phyloP scores from a whole-genome alignment of 441 rosid genomes.

The Corymbia citriodora region DNA sequence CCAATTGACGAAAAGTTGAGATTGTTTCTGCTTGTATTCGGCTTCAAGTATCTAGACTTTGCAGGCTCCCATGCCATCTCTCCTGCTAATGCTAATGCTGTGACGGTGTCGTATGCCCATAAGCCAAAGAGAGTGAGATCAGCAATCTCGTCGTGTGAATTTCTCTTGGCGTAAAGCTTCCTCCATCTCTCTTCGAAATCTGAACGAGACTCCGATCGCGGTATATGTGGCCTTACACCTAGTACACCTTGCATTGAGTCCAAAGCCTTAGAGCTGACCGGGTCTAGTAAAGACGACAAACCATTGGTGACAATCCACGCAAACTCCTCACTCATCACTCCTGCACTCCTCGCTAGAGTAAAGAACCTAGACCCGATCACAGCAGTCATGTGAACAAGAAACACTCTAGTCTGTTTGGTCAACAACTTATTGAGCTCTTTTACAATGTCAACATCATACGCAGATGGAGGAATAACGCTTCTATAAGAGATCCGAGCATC shows the following conservation, averaged over 20 bases:
- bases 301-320: background rate
- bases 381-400: background rate
- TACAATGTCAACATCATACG: background rate
- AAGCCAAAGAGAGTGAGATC: background rate
- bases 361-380: background rate
- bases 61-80: background rate
- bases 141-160: background rate
- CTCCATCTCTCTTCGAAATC: background rate
- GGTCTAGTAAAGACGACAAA: background rate
- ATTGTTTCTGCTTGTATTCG: background rate
- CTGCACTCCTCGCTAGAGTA: background rate
- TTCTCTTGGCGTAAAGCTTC: background rate
- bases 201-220: background rate
- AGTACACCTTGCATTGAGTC: background rate
- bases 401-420: background rate
- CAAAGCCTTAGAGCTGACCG: background rate
- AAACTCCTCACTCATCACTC: background rate
- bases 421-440: background rate
- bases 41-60: background rate
- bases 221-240: background rate
- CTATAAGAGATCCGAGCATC: background rate
- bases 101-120: background rate
- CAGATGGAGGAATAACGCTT: background rate
- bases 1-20: background rate
- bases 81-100: background rate